Evolutionary conservation across 805 yeast genomes (phyloP), one percentile per base, ranked within the genome.

Genomic region (Teunomyces barrocoloradensis): DNA sequence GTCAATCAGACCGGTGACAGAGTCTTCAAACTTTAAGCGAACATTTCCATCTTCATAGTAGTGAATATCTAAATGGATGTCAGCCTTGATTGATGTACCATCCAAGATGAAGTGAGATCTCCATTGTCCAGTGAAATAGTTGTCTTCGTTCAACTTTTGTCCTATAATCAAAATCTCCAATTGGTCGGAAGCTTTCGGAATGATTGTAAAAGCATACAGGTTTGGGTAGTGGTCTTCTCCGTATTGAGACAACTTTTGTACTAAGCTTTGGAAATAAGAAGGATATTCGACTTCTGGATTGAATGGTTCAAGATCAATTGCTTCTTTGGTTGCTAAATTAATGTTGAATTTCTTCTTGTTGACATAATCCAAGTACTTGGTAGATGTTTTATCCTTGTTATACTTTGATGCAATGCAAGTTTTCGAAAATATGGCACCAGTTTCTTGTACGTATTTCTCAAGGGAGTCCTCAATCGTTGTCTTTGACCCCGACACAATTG

Each of bases 31-130:
- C 51, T 79, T 82, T 58, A 94, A 78, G 44, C 92, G 78, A 15
- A 92, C 98, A 60, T 92, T 92, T 27, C 99, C 99, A 56, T 92
- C 98, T 68, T 92, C 99, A 63, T 80, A 94, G 65, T 91, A 94
- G 66, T 92, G 99, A 35, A 91, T 85, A 54, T 88, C 91, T 28
- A 90, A 77, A 17, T 64, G 65, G 30, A 89, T 75, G 5, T 63
- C 61, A 4, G 96, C 96, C 2, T 53, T 55, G 12, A 87, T 51
- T 5, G 62, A 45, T 0, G 61, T 62, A 27, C 56, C 51, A 0
- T 63, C 59, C 48, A 78, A 70, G 5, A 68, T 60, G 66, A 89
- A 90, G 50, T 72, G 69, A 1, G 96, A 84, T 45, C 73, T 79
- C 97, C 97, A 90, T 61, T 82, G 80, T 6, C 98, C 98, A 57